Conservation (phyloP, 225 moss, liverwort and hornwort species). For the Straminergon stramineum region DNA sequence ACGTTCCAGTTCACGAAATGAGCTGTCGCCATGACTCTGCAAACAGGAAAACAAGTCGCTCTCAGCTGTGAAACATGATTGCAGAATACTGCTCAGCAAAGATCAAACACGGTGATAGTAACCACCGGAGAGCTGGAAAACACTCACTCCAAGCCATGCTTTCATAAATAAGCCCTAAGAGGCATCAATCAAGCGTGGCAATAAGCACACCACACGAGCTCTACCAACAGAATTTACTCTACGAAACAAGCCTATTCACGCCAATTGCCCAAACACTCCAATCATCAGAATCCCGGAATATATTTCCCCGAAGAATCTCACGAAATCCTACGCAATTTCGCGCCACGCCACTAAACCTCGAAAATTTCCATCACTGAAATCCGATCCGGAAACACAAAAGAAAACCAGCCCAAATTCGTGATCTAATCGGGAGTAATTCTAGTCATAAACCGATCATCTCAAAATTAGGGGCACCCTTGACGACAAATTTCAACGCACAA, state of each 20-base stretch:
- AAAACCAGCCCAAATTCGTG: background rate
- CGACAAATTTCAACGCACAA: background rate
- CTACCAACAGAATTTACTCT: background rate
- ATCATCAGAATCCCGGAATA: background rate
- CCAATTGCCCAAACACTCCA: background rate
- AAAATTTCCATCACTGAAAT: background rate
- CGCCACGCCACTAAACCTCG: background rate
- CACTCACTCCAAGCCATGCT: background rate
- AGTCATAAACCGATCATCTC: background rate
- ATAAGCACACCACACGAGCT: background rate
- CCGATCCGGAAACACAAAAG: background rate
- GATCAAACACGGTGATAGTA: background rate
- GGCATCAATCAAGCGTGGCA: background rate
- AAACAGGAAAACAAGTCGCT: background rate
- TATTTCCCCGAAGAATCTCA: background rate
- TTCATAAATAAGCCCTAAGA: background rate
- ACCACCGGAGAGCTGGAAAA: background rate
- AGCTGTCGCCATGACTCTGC: slow-evolving; percentile 27
- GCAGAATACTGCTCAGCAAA: background rate
- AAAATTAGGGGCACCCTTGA: background rate
- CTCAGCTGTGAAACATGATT: background rate
- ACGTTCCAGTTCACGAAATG: slow-evolving; percentile 10
- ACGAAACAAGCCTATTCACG: background rate
- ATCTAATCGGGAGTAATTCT: background rate
- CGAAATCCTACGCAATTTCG: background rate